These are phyloP conservation scores for Plasmodium gonderi DNA, from an alignment of 169 alveolate species.

Conservation along the genomic window DNA sequence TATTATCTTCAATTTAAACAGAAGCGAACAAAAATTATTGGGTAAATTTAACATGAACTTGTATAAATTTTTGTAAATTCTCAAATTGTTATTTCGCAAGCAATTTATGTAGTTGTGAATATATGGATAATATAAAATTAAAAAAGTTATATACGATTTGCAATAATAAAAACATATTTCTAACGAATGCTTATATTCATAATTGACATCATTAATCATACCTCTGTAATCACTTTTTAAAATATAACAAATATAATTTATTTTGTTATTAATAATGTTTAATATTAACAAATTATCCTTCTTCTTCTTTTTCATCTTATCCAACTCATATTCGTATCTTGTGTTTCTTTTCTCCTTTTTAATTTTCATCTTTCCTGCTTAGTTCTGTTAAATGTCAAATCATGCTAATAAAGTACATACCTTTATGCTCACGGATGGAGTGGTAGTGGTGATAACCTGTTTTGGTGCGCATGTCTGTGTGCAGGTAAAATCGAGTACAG, in stretches of 20 bases:
- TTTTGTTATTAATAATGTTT: conserved; percentile 42
- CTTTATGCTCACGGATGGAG: too few species aligned
- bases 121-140: conserved; percentile 60
- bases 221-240: conserved; percentile 63
- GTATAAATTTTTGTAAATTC: conserved; percentile 54
- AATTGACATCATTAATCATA: conserved; percentile 43
- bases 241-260: conserved; percentile 63
- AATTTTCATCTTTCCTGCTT: conserved; percentile 27
- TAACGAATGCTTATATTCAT: conserved; percentile 31
- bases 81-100: conserved; percentile 32
- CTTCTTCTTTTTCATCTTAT: conserved; percentile 49
- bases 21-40: conserved; percentile 27
- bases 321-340: conserved; percentile 66
- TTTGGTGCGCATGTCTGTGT: too few species aligned
- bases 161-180: conserved; percentile 69
- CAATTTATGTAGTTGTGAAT: conserved; percentile 33
- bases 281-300: conserved; percentile 40
- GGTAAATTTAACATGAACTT: conserved; percentile 41
- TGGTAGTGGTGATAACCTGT: too few species aligned
- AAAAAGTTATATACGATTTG: conserved; percentile 46
- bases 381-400: too few species aligned
- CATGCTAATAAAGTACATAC: too few species aligned
- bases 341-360: conserved; percentile 41
- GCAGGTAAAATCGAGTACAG: too few species aligned
- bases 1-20: conserved; percentile 16